Conservation (phyloP, 2,329 filamentous ascomycete species). For the Blumeria graminis region DNA sequence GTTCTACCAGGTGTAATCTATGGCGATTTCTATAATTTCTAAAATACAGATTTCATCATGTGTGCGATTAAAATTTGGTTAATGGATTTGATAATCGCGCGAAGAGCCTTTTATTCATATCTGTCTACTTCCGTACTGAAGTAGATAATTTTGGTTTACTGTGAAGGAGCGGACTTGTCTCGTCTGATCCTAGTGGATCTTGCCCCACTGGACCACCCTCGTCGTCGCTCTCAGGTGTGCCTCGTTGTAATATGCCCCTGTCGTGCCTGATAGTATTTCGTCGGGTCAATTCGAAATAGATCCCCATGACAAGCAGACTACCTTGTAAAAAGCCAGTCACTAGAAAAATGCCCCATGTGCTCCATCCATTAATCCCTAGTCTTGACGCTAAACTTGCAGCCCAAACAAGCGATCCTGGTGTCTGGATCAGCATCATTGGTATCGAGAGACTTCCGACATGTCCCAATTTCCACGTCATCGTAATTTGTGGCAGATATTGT, state of each 20-base stretch:
- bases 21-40: too few species aligned
- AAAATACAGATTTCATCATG: too few species aligned
- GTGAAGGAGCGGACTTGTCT: slow-evolving; percentile 3
- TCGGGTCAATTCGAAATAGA: slow-evolving; percentile 40
- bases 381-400: slow-evolving; percentile 61
- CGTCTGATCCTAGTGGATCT: background rate
- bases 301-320: slow-evolving; percentile 51
- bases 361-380: slow-evolving; percentile 69
- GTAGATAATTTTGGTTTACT: background rate
- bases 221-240: slow-evolving; percentile 5
- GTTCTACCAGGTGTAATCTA: too few species aligned
- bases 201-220: slow-evolving; percentile 4
- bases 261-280: slow-evolving; percentile 5
- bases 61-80: too few species aligned
- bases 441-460: slow-evolving; percentile 82
- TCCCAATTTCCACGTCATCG: slow-evolving; percentile 65
- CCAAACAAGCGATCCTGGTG: slow-evolving; percentile 76
- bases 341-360: slow-evolving; percentile 79
- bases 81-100: too few species aligned
- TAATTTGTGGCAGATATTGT: slow-evolving; percentile 90
- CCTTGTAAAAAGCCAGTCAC: slow-evolving; percentile 74
- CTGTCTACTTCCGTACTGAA: too few species aligned
- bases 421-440: slow-evolving; percentile 96
- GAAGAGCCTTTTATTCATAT: too few species aligned
- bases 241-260: slow-evolving; percentile 4